Percentiles rank a stretch among this genome's conserved stretches.
Conservation (phyloP, 495 filamentous ascomycete species). For the Penicillium chermesinum region DNA sequence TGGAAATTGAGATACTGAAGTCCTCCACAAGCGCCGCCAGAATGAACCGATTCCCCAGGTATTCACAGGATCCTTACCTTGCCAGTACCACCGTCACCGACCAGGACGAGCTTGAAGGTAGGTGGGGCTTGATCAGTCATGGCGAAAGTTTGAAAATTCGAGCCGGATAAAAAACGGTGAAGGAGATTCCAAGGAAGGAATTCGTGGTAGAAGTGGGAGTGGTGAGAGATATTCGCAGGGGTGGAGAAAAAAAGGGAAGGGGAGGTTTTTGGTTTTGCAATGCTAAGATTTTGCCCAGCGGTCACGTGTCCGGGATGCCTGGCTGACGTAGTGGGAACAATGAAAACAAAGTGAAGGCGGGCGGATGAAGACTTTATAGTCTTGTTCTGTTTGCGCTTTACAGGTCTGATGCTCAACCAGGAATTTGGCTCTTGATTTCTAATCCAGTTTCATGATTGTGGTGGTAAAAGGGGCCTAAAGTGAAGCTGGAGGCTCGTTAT, state of each 20-base stretch:
- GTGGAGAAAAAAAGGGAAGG: slow-evolving; percentile 14
- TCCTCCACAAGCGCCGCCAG: background rate
- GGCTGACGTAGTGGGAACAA: slow-evolving; percentile 24
- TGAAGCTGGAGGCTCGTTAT: background rate
- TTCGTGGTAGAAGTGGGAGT: slow-evolving; percentile 5
- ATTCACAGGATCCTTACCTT: slow-evolving; percentile 62
- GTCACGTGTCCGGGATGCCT: slow-evolving; percentile 40
- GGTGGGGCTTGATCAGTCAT: slow-evolving; percentile 61
- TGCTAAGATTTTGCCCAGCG: slow-evolving; percentile 44
- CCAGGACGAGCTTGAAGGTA: slow-evolving; percentile 99
- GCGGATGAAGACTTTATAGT: too few relatives aligned
- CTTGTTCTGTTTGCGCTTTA: too few relatives aligned
- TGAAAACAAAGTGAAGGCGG: background rate
- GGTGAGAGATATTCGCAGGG: slow-evolving; percentile 9
- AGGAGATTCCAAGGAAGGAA: background rate
- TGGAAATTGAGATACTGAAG: background rate
- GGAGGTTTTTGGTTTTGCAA: slow-evolving; percentile 28
- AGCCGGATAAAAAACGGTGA: slow-evolving; percentile 4
- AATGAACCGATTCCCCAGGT: slow-evolving; percentile 1
- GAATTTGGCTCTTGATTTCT: too few relatives aligned
- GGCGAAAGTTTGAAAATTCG: slow-evolving; percentile 33
- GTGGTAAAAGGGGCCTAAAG: background rate
- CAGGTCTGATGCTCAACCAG: too few relatives aligned
- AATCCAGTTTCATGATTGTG: background rate
- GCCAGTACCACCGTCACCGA: slow-evolving; percentile 99